Evolutionary conservation across 2,329 filamentous ascomycete species (phyloP).

Genomic region (Calonectria ilicicola): DNA sequence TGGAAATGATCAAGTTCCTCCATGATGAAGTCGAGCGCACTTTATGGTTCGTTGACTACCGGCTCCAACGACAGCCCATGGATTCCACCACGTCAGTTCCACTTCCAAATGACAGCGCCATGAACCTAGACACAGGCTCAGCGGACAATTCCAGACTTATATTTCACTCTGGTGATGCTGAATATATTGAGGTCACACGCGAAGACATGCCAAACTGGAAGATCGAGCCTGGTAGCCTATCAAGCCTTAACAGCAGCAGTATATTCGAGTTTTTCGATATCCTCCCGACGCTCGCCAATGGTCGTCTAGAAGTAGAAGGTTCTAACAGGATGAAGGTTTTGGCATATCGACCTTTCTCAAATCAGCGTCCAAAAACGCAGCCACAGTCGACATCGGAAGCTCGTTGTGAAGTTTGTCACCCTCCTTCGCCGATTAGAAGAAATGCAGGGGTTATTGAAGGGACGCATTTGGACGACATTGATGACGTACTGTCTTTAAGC

Average conservation of each 20-base stretch:
- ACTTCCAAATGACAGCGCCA: neutral
- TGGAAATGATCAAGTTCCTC: neutral
- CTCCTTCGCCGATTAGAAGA: too few species aligned
- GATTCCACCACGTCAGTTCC: neutral
- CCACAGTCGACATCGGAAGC: too few species aligned
- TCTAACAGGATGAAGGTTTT: neutral
- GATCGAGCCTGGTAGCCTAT: neutral
- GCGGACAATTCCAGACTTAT: neutral
- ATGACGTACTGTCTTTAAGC: too few species aligned
- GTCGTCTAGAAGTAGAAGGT: neutral
- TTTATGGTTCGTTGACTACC: neutral
- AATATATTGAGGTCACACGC: neutral
- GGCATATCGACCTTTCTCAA: neutral
- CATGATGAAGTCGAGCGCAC: neutral
- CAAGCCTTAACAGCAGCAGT: neutral
- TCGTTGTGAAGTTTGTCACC: too few species aligned
- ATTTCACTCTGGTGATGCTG: neutral
- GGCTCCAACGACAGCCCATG: neutral
- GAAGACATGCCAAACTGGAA: neutral
- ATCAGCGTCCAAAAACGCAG: too few species aligned
- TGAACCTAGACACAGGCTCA: too few species aligned
- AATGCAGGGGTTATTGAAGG: too few species aligned
- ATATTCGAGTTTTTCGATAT: neutral
- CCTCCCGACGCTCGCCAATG: accelerated
- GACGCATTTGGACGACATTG: too few species aligned